phyloP scores from a whole-genome alignment of 768 basidiomycete genomes.

The Rhodosporidiobolus sp. region DNA sequence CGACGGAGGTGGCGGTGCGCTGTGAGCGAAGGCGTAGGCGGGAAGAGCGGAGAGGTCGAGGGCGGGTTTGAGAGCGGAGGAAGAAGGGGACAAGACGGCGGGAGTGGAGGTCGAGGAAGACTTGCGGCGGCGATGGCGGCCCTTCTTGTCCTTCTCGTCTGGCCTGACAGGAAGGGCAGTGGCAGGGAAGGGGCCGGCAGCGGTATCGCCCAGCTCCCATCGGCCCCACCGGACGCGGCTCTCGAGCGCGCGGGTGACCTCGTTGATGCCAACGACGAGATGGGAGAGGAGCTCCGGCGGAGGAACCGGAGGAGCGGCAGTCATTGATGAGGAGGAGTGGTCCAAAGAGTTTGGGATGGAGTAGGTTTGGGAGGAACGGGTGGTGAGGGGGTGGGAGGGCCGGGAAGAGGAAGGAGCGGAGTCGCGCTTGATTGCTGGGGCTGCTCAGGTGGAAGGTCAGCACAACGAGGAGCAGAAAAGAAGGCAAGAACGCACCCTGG shows the following conservation, averaged over 20 bases:
- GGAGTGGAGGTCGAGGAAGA: conserved; percentile 40
- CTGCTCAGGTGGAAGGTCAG: too few relatives aligned
- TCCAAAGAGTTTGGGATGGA: background rate
- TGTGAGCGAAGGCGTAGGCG: conserved; percentile 20
- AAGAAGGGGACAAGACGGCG: conserved; percentile 15
- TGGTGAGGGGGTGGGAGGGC: conserved; percentile 2
- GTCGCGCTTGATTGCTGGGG: too few relatives aligned
- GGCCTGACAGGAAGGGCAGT: background rate
- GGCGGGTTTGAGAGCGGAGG: conserved; percentile 5
- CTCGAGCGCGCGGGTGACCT: conserved; percentile 73
- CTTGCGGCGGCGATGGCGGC: conserved; percentile 10
- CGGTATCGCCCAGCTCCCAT: conserved; percentile 35
- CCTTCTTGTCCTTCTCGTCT: rapidly evolving
- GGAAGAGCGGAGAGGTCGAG: conserved; percentile 15
- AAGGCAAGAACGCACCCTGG: background rate
- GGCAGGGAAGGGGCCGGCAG: background rate
- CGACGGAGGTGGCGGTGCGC: background rate
- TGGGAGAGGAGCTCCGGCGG: conserved; percentile 55
- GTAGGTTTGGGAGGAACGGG: conserved; percentile 5
- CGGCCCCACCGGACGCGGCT: conserved; percentile 51
- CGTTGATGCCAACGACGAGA: conserved; percentile 69
- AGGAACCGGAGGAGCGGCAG: background rate
- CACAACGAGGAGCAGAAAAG: background rate
- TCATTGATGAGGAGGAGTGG: background rate
- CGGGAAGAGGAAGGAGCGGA: background rate